Conservation (phyloP, 2,329 filamentous ascomycete species). For the Plenodomus tracheiphilus region DNA sequence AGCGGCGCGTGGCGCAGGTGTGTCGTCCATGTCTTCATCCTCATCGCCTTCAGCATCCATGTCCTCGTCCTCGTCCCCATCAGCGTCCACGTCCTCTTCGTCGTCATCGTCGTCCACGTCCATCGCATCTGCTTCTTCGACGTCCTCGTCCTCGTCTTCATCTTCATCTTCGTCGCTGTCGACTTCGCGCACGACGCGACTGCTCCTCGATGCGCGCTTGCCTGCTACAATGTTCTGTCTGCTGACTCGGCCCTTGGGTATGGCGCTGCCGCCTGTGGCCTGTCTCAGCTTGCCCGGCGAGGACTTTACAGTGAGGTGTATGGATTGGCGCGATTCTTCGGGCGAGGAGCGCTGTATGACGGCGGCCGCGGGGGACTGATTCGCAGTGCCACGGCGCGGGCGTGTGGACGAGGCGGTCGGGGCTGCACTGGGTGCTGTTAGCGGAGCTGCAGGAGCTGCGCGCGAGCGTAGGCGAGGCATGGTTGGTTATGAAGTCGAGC, state of each 20-base stretch:
- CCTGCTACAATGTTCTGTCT: constrained; percentile 42
- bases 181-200: constrained; percentile 45
- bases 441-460: constrained; percentile 30
- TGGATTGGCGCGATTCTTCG: constrained; percentile 49
- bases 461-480: constrained; percentile 46
- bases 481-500: constrained; percentile 22
- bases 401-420: constrained; percentile 43
- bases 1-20: constrained; percentile 32
- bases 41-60: constrained; percentile 45
- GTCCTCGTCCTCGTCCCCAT: constrained; percentile 46
- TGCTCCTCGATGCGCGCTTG: constrained; percentile 44
- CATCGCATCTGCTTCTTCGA: constrained; percentile 47
- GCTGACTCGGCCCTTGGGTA: constrained; percentile 35
- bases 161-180: constrained; percentile 49
- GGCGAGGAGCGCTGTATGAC: constrained; percentile 47
- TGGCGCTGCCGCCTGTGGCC: constrained; percentile 47
- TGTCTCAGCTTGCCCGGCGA: constrained; percentile 54
- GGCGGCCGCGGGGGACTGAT: constrained; percentile 39
- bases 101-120: constrained; percentile 47
- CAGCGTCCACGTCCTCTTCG: constrained; percentile 41
- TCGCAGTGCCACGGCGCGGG: constrained; percentile 41
- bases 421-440: constrained; percentile 40
- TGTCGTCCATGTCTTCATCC: constrained; percentile 43
- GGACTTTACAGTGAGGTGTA: constrained; percentile 55
- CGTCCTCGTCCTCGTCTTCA: constrained; percentile 44